Evolutionary conservation across 2,329 filamentous ascomycete species (phyloP).

Genomic region (Stemphylium lycopersici): DNA sequence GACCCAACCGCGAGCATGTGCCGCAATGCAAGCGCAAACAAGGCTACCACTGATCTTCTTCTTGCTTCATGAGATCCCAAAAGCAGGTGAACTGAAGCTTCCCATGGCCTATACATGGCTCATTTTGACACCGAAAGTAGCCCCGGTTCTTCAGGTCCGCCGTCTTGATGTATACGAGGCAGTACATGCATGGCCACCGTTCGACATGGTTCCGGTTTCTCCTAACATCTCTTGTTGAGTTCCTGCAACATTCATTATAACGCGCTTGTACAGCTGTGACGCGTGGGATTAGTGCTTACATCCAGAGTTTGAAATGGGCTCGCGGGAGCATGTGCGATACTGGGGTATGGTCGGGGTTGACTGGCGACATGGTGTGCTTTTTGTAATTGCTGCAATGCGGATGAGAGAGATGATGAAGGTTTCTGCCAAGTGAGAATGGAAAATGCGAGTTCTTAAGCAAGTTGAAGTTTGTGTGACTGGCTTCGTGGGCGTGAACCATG

Average conservation of each 20-base stretch:
- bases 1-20: too few relatives aligned
- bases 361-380: not conserved
- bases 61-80: not conserved
- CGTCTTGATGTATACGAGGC: not conserved
- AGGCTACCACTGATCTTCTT: not conserved
- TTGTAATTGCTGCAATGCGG: not conserved
- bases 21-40: too few relatives aligned
- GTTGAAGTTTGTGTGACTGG: not conserved
- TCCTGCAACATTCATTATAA: too few relatives aligned
- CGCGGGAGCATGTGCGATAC: not conserved
- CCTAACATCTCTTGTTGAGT: not conserved
- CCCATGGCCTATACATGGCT: not conserved
- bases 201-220: not conserved
- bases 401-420: not conserved
- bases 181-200: constrained; percentile 16
- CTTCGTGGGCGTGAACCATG: not conserved
- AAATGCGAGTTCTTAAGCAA: too few relatives aligned
- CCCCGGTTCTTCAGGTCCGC: not conserved
- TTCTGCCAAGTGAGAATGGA: too few relatives aligned
- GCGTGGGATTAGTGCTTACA: not conserved
- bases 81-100: constrained; percentile 6
- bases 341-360: not conserved
- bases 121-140: not conserved
- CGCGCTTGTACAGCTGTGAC: too few relatives aligned
- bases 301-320: not conserved